Base-by-base conservation (phyloP, 1,284 basidiomycete species). In the Termitomyces sp. region DNA sequence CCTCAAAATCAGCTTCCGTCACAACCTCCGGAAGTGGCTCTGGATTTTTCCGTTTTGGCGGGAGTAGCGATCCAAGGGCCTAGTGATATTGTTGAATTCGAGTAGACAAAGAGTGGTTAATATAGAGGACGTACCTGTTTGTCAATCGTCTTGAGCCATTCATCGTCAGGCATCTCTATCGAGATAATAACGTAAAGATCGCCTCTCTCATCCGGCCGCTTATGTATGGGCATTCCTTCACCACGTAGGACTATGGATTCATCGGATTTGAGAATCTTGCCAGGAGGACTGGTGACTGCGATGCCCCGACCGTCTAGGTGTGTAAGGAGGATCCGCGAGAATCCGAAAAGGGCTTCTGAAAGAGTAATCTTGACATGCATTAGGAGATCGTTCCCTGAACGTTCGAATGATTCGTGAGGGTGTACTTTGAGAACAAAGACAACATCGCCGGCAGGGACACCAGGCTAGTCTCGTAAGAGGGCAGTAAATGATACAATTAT, bases 221-320 rank as follows among this genome's bases (percentile, higher is more conserved):
- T 86, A 68, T 86, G 76, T 1, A 82, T 71, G 1, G 91, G 89
- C 91, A 97, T 93, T 33, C 93, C 93, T 68, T 96, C 92, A 5
- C 85, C 86, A 4, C 81, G 76, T 33, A 96, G 67, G 16, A 86
- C 74, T 56, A 93, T 86, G 21, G 84, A 81, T 55, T 88, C 83
- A 13, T 83, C 82, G 8, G 84, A 78, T 57, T 83, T 80, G 64
- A 94, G 80, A 34, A 93, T 81, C 66, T 89, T 90, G 39, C 88
- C 84, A 2, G 81, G 75, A 8, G 85, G 86, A 56, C 81, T 86
- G 1, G 80, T 72, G 13, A 95, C 80, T 43, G 83, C 83, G 49
- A 97, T 78, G 5, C 93, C 92, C 13, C 91, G 83, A 2, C 93
- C 93, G 66, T 97, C 93, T 24, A 97, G 77, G 67, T 97, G 93